These are phyloP conservation scores for Monsonia emarginata DNA, from an alignment of 441 rosid genomes.

Conservation along the genomic window DNA sequence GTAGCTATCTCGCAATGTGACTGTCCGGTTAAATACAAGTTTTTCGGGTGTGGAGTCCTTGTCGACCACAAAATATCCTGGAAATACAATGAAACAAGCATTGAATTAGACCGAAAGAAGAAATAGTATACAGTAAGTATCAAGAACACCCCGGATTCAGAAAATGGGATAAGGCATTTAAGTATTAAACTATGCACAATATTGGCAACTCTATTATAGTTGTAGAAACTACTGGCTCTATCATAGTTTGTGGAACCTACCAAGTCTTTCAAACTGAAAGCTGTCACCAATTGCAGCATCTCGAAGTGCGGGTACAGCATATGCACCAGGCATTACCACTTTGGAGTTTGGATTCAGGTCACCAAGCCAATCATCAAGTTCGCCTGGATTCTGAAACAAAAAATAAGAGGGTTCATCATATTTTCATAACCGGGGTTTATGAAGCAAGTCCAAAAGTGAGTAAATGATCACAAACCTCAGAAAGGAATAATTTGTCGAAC, in stretches of 20 bases:
- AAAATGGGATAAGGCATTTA: no score
- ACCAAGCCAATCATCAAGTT: slow-evolving; percentile 68
- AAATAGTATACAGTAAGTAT: no score
- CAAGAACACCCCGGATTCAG: not conserved
- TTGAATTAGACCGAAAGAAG: no score
- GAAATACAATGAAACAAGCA: slow-evolving; percentile 11
- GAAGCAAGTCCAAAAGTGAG: not conserved
- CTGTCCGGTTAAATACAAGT: slow-evolving; percentile 73
- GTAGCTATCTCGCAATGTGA: slow-evolving; percentile 66
- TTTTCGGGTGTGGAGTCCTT: slow-evolving; percentile 61
- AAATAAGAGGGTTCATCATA: slow-evolving; percentile 14
- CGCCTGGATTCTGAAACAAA: slow-evolving; percentile 71
- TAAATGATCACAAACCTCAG: slow-evolving; percentile 47
- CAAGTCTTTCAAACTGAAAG: slow-evolving; percentile 89
- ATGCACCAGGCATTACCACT: slow-evolving; percentile 47
- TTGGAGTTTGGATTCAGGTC: slow-evolving; percentile 68
- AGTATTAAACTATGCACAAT: no score
- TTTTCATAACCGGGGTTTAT: slow-evolving; percentile 3
- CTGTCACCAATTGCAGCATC: slow-evolving; percentile 53
- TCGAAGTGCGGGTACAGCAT: slow-evolving; percentile 50
- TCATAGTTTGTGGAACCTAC: slow-evolving; percentile 30
- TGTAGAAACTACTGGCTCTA: slow-evolving; percentile 9
- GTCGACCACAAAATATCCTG: slow-evolving; percentile 73
- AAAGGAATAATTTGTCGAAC: slow-evolving; percentile 72
- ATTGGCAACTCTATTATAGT: not conserved